Percentiles rank a stretch among this genome's conserved stretches.
These are phyloP conservation scores for Cystobasidium onofrii DNA, from an alignment of 768 basidiomycete genomes.

Conservation along the genomic window DNA sequence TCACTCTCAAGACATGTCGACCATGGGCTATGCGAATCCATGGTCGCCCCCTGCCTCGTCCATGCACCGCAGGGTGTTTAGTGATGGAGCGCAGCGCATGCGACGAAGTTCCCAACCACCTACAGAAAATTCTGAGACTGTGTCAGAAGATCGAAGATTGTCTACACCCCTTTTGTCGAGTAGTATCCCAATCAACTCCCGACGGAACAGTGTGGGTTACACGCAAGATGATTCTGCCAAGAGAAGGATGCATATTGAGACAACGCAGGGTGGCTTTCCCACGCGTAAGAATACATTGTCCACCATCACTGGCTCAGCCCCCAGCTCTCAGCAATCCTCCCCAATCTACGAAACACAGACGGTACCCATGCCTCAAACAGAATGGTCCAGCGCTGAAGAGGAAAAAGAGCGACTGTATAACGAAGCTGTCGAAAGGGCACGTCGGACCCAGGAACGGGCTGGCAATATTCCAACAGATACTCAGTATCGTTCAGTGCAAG, in stretches of 20 bases:
- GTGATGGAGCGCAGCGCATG: background rate
- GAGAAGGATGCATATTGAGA: background rate
- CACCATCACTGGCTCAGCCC: slow-evolving; percentile 28
- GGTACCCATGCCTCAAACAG: background rate
- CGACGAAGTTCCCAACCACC: background rate
- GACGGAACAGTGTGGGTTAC: background rate
- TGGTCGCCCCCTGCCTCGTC: background rate
- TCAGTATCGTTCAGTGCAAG: slow-evolving; percentile 11
- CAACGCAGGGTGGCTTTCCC: background rate
- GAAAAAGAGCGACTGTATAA: slow-evolving; percentile 15
- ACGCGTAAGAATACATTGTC: slow-evolving; percentile 12
- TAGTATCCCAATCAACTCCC: background rate
- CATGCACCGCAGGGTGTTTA: background rate
- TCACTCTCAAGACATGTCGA: background rate
- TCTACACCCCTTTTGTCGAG: background rate
- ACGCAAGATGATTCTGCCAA: background rate
- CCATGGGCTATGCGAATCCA: background rate
- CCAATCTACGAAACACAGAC: background rate
- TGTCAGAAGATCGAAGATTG: background rate
- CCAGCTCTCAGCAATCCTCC: background rate
- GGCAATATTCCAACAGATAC: background rate
- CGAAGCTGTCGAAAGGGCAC: background rate
- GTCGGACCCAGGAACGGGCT: background rate
- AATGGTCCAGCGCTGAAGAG: slow-evolving; percentile 9
- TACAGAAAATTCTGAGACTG: background rate